These are phyloP conservation scores for Cystobasidium ongulense DNA, from an alignment of 768 basidiomycete genomes.

Conservation along the genomic window DNA sequence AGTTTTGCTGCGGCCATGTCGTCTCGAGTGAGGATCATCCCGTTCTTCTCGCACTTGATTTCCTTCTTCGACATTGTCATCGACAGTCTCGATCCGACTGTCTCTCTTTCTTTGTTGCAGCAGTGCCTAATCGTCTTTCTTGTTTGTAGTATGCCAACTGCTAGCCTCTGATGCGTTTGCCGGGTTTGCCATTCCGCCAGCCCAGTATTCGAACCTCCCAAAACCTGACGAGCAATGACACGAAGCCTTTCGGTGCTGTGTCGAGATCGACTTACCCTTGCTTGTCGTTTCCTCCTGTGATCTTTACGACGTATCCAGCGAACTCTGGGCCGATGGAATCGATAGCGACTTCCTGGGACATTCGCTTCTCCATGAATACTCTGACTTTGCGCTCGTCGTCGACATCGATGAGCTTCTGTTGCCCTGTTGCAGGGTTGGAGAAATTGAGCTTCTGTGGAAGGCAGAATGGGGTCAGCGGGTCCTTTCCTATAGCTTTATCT, in stretches of 20 bases:
- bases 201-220: too few species aligned
- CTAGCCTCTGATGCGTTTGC: too few species aligned
- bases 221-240: not conserved
- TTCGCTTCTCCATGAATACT: conserved; percentile 57
- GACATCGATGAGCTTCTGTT: conserved; percentile 22
- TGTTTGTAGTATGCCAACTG: too few species aligned
- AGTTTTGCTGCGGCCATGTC: too few species aligned
- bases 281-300: conserved; percentile 91
- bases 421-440: conserved; percentile 23
- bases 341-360: conserved; percentile 84
- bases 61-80: too few species aligned
- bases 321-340: conserved; percentile 90
- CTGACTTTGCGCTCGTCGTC: conserved; percentile 35
- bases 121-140: too few species aligned
- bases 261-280: conserved; percentile 22
- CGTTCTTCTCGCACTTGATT: too few species aligned
- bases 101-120: too few species aligned
- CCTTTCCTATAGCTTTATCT: too few species aligned
- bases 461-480: not conserved
- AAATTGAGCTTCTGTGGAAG: conserved; percentile 18
- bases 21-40: too few species aligned
- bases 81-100: too few species aligned
- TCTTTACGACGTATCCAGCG: conserved; percentile 91
- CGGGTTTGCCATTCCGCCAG: too few species aligned
- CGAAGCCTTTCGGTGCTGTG: not conserved